Base-by-base conservation (phyloP, 306 rosid genomes). In the Glycine latifolia region DNA sequence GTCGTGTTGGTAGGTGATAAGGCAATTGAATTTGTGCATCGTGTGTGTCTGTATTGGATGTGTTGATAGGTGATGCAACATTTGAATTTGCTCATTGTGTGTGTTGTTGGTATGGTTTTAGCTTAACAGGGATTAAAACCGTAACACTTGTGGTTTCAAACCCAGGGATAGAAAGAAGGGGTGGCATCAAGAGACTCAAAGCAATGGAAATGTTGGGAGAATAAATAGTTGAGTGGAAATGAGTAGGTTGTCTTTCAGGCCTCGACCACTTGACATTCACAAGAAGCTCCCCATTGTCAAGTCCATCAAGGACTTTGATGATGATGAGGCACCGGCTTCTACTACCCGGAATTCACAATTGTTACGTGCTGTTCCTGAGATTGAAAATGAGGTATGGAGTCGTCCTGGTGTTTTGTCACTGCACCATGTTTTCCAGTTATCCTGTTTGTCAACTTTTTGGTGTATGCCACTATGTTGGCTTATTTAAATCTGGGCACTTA, bases 221-320 rank as follows among this genome's bases (percentile, higher is more conserved):
- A 59, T 79, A 48, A 55, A 33, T 63, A 67, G 73, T 78, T 81
- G 74, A 81, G 77, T 75, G 76, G 81, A 87, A 87, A 87, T 87
- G 90, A 88, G 83, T 87, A 87, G 90, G 71, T 70, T 87, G 74
- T 87, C 90, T 79, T 78, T 87, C 75, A 87, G 90, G 75, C 90
- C 90, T 33, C 88, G 90, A 44, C 90, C 90, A 69, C 90, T 87
- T 75, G 90, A 87, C 65, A 87, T 87, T 66, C 90, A 87, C 81
- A 87, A 87, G 91, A 88, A 88, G 89, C 88, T 88, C 69, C 91
- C 91, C 71, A 88, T 88, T 61, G 81, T 88, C 73, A 88, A 88
- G 85, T 88, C 91, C 63, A 6, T 88, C 56, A 88, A 85, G 87
- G 91, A 88, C 73, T 88, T 88, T 80, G 91, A 88, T 46, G 91